These are phyloP conservation scores for Silene coronaria DNA, from an alignment of 179 eudicot genomes.

Conservation along the genomic window DNA sequence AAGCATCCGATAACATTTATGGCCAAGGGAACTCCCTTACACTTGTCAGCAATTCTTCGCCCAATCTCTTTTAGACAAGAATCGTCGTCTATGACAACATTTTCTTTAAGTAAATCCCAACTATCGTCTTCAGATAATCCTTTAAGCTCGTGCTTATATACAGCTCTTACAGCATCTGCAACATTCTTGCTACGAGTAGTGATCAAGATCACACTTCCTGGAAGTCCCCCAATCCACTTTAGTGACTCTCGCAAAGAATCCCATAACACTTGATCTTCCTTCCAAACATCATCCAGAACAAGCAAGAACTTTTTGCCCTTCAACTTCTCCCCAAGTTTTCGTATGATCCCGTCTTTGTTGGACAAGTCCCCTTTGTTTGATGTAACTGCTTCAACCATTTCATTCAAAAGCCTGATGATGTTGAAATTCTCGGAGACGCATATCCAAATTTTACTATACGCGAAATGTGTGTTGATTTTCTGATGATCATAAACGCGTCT, in stretches of 20 bases:
- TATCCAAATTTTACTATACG: constrained; percentile 10
- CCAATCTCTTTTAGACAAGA: constrained; percentile 16
- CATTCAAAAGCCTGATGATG: constrained; percentile 13
- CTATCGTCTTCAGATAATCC: constrained; percentile 11
- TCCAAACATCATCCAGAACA: constrained; percentile 26
- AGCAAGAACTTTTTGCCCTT: not conserved
- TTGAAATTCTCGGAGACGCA: constrained; percentile 18
- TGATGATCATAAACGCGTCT: constrained; percentile 15
- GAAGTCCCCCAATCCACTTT: constrained; percentile 10
- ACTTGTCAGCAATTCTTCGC: constrained; percentile 18
- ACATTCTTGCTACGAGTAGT: constrained; percentile 26
- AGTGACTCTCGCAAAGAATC: constrained; percentile 9
- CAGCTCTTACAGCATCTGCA: not conserved
- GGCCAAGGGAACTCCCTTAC: constrained; percentile 25
- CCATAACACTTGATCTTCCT: constrained; percentile 14
- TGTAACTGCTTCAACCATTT: constrained; percentile 22
- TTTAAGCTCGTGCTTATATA: not conserved
- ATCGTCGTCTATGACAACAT: not conserved
- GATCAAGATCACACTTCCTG: constrained; percentile 20
- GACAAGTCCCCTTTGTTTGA: not conserved
- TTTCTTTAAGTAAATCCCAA: constrained; percentile 16
- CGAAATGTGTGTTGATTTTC: not conserved
- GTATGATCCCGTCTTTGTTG: constrained; percentile 6
- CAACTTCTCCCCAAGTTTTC: not conserved
- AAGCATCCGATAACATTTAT: constrained; percentile 16